phyloP scores from a whole-genome alignment of 805 yeast genomes.

The Ogataea paraovalis region DNA sequence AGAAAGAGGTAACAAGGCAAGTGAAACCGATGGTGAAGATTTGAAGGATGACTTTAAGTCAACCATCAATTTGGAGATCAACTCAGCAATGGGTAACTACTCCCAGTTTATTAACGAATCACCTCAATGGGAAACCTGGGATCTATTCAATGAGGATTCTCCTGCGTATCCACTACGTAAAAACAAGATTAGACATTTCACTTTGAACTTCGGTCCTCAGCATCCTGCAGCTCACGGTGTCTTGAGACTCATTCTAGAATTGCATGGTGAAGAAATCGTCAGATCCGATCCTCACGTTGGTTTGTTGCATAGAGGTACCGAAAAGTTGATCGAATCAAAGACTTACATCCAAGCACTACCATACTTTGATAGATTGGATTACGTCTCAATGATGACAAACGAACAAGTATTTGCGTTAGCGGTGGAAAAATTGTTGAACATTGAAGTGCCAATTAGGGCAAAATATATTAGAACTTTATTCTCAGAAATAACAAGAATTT shows the following conservation, averaged over 20 bases:
- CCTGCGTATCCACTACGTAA: slow-evolving; percentile 35
- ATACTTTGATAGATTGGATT: slow-evolving; percentile 82
- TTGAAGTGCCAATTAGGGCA: slow-evolving; percentile 82
- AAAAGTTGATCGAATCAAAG: slow-evolving; percentile 80
- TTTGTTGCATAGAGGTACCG: slow-evolving; percentile 83
- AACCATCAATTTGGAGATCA: slow-evolving; percentile 29
- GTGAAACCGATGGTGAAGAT: slow-evolving; percentile 14
- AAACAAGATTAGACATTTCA: slow-evolving; percentile 74
- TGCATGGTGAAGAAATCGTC: slow-evolving; percentile 84
- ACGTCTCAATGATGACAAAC: slow-evolving; percentile 86
- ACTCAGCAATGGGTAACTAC: slow-evolving; percentile 41
- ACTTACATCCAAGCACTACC: slow-evolving; percentile 87
- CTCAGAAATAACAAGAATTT: slow-evolving; percentile 80
- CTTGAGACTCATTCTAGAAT: slow-evolving; percentile 76
- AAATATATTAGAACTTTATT: slow-evolving; percentile 81
- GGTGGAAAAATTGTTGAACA: slow-evolving; percentile 76
- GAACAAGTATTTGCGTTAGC: slow-evolving; percentile 83
- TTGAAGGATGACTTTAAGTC: slow-evolving; percentile 25
- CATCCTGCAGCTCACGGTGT: slow-evolving; percentile 97
- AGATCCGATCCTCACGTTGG: slow-evolving; percentile 90
- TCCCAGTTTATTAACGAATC: slow-evolving; percentile 32
- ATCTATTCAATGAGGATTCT: slow-evolving; percentile 31
- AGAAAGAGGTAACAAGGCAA: slow-evolving; percentile 27
- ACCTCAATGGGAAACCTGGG: slow-evolving; percentile 34
- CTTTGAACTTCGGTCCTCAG: slow-evolving; percentile 89